Percentiles rank a stretch among this genome's conserved stretches.
Conservation (phyloP, 805 yeast genomes). For the Barnettozyma siamensis region DNA sequence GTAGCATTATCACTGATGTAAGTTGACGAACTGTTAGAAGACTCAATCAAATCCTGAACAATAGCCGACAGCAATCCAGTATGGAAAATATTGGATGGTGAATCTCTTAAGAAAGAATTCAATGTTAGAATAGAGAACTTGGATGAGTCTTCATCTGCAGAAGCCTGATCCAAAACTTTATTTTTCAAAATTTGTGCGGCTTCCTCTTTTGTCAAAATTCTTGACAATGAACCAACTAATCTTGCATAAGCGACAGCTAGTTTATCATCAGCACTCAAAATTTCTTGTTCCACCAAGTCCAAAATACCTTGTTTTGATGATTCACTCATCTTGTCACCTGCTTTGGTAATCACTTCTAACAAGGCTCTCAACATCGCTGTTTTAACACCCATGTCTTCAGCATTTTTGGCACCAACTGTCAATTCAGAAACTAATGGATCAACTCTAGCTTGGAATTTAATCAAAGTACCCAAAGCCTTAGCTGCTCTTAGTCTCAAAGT, state of each 20-base stretch:
- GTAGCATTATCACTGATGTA: slow-evolving; percentile 71
- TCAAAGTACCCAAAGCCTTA: slow-evolving; percentile 79
- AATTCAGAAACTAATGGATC: slow-evolving; percentile 88
- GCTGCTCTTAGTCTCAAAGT: slow-evolving; percentile 80
- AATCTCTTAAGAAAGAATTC: slow-evolving; percentile 74
- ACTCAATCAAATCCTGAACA: slow-evolving; percentile 40
- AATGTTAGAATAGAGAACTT: slow-evolving; percentile 66
- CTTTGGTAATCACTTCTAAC: slow-evolving; percentile 71
- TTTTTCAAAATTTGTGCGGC: slow-evolving; percentile 51
- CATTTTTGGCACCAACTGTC: slow-evolving; percentile 63
- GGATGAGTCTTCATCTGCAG: slow-evolving; percentile 38
- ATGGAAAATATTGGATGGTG: slow-evolving; percentile 58
- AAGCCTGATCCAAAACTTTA: slow-evolving; percentile 48
- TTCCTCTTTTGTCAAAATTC: slow-evolving; percentile 58
- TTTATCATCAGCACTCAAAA: slow-evolving; percentile 49
- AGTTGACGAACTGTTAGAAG: slow-evolving; percentile 36
- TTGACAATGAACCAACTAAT: slow-evolving; percentile 71
- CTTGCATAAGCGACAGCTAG: slow-evolving; percentile 72
- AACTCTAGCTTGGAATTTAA: slow-evolving; percentile 85
- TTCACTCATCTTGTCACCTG: slow-evolving; percentile 75
- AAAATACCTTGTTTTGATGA: slow-evolving; percentile 63
- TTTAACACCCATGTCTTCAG: slow-evolving; percentile 66
- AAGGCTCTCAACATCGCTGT: slow-evolving; percentile 83
- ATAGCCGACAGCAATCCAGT: slow-evolving; percentile 46
- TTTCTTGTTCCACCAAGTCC: slow-evolving; percentile 68